A percentile compares a stretch with the other conserved stretches of the same genome.
Evolutionary conservation across 202 grass and related monocot genomes (phyloP).

Genomic region (Musa balbisiana): DNA sequence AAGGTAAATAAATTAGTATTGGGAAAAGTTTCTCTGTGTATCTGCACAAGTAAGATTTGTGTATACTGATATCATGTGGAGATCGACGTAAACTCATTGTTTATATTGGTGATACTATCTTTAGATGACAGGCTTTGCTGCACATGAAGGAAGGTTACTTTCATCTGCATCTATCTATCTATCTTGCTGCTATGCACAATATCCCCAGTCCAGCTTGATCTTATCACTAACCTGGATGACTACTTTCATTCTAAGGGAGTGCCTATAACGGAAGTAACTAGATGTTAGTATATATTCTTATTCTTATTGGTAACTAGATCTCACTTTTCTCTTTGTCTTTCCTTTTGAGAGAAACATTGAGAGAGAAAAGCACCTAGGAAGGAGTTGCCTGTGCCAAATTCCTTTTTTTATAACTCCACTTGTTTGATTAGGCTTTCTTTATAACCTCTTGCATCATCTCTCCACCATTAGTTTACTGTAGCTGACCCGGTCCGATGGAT

Average conservation of each 20-base stretch:
- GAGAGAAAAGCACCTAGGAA: background rate
- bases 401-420: too few relatives aligned
- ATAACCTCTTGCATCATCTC: background rate
- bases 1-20: too few relatives aligned
- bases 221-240: background rate
- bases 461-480: too few relatives aligned
- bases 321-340: background rate
- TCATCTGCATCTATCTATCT: background rate
- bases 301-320: background rate
- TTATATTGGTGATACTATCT: too few relatives aligned
- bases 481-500: too few relatives aligned
- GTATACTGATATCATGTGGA: background rate
- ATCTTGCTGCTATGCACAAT: background rate
- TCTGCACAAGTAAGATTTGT: too few relatives aligned
- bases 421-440: background rate
- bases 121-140: too few relatives aligned
- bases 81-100: background rate
- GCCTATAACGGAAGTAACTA: background rate
- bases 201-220: background rate
- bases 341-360: background rate
- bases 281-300: constrained; percentile 3
- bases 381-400: background rate
- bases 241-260: too few relatives aligned
- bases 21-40: too few relatives aligned
- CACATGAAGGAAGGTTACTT: background rate